Evolutionary conservation across 495 filamentous ascomycete genomes (phyloP), one percentile per base, ranked within the genome.

Genomic region (Elasticomyces elasticus): DNA sequence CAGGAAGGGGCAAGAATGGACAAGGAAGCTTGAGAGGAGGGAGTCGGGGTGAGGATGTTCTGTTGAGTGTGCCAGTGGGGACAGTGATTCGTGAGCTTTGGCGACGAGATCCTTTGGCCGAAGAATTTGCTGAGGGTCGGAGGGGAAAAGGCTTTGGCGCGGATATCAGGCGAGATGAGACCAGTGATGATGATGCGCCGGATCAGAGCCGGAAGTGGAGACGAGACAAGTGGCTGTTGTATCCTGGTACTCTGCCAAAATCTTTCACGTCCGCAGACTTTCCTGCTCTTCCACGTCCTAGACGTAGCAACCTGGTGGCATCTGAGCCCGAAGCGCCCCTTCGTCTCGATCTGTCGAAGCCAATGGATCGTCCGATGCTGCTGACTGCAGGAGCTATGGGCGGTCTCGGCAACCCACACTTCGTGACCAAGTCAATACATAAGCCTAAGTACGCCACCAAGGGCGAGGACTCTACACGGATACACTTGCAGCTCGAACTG

Each of bases 331-430:
- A 74, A 27, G 76, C 75, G 0, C 88, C 88, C 10, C 80, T 98
- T 15, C 75, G 79, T 55, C 76, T 98, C 10, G 92, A 98, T 66
- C 75, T 98, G 10, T 86, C 84, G 9, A 69, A 78, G 23, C 84
- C 87, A 1, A 95, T 90, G 71, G 79, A 86, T 13, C 76, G 78
- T 37, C 92, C 92, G 0, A 80, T 95, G 49, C 73, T 98, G n/a
- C 76, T 98, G n/a, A 84, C 86, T 1, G 87, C 87, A 1, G 92
- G 92, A 19, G 88, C 87, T 13, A 78, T 87, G 41, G 94, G 94
- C 11, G 92, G 92, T 0, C 69, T 95, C 31, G 92, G 92, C 0
- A 98, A 98, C 62, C 88, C 92, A 13, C 89, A 96, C 63, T 98
- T 95, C 62, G 76, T 84, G 7, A 82, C 85, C 0, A 83, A 78